Conservation (phyloP, 106 monocot species). For the Allium sativum region DNA sequence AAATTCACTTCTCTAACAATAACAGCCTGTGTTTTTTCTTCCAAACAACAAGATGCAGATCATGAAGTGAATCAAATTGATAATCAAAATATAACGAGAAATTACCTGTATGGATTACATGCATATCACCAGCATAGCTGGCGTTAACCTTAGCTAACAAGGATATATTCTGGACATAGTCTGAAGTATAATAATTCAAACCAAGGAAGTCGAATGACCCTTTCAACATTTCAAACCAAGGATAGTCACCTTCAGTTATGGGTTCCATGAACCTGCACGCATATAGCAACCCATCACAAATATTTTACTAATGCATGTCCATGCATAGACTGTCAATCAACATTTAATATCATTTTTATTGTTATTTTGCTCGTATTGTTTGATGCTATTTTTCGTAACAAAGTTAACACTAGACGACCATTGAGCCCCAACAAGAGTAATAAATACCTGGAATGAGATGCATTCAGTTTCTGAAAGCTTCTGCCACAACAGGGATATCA, state of each 20-base stretch:
- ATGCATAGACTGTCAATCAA: neutral
- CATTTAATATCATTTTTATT: neutral
- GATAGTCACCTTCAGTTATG: constrained; percentile 6
- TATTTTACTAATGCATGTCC: neutral
- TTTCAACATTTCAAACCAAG: constrained; percentile 1
- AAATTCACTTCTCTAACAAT: neutral
- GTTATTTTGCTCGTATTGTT: too few species aligned
- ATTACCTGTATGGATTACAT: neutral
- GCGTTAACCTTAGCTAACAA: neutral
- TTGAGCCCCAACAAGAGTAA: too few species aligned
- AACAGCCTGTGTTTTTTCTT: neutral
- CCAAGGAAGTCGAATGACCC: constrained; percentile 12
- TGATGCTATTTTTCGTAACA: too few species aligned
- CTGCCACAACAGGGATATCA: too few species aligned
- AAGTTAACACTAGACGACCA: too few species aligned
- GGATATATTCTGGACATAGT: constrained; percentile 3
- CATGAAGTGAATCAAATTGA: neutral
- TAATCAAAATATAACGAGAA: neutral
- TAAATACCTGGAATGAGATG: too few species aligned
- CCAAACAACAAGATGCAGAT: neutral
- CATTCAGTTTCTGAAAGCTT: too few species aligned
- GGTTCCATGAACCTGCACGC: constrained; percentile 10
- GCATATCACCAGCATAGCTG: constrained; percentile 2
- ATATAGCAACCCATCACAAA: neutral
- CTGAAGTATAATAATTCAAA: constrained; percentile 8